Base-by-base conservation (phyloP, 768 basidiomycete genomes). In the Tephrocybe sp. region DNA sequence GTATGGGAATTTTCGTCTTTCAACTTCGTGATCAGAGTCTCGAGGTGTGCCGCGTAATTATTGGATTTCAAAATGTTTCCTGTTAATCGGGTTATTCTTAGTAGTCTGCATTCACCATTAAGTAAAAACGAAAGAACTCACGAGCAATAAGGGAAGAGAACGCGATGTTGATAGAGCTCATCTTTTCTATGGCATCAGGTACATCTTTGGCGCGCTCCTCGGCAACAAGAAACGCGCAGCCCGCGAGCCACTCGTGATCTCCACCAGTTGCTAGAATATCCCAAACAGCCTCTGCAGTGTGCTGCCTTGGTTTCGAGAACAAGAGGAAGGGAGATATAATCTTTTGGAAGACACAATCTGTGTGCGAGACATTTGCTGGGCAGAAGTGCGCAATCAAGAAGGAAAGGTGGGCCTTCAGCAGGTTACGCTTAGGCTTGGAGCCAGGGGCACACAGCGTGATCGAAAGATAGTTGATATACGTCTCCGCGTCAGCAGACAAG, bases 321-420 rank as follows among this genome's bases (percentile, higher is more conserved):
- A 95, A 64, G 39, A 95, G 68, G 60, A 82, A 81, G 0, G 92
- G 87, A 62, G 92, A 88, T 48, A 95, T 66, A 1, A 85, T 62
- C 30, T 71, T 67, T 54, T 80, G 70, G 53, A 82, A 79, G 20
- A 77, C 63, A 23, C 68, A 63, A 20, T 66, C 70, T 54, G 62
- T 50, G 1, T 58, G 54, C 1, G 59, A 51, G 1, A 57, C 17
- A n/a, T 69, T 65, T 1, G 60, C 52, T 5, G 55, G 52, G 54
- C 64, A 69, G 51, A 89, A 75, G 31, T 79, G 71, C 0, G 69
- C 62, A 1, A 70, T 66, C 10, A 90, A 68, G 65, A 89, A 91
- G 2, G 65, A 54, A 10, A 83, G 62, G 58, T 91, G 86, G 5
- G 73, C 62, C 23, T 74, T 78, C 10, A 90, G 63, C 42, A 84